These are phyloP conservation scores for Endocarpon pusillum DNA, from an alignment of 495 filamentous ascomycete species.

Conservation along the genomic window DNA sequence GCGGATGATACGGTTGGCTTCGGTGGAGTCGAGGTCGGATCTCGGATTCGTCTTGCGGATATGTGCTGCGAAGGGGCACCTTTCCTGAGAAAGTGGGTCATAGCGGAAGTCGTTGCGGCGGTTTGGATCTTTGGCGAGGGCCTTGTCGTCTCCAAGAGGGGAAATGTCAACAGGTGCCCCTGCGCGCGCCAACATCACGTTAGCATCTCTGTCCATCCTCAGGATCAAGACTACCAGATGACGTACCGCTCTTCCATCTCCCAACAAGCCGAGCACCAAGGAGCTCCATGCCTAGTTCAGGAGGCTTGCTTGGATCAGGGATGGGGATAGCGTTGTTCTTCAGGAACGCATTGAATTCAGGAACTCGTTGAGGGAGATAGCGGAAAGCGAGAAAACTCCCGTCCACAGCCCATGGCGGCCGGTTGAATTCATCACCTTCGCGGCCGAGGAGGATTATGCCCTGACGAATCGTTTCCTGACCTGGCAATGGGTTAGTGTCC, in stretches of 20 bases:
- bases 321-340: conserved; percentile 10
- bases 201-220: background rate
- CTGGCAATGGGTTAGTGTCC: conserved; percentile 8
- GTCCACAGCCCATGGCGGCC: conserved; percentile 21
- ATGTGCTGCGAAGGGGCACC: conserved; percentile 26
- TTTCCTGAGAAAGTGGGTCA: conserved; percentile 9
- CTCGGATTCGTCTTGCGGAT: conserved; percentile 26
- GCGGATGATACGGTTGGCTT: conserved; percentile 18
- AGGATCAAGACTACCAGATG: background rate
- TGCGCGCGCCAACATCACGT: conserved; percentile 3
- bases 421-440: conserved; percentile 10
- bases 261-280: conserved; percentile 24
- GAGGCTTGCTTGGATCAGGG: conserved; percentile 3
- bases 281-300: conserved; percentile 13
- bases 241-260: conserved; percentile 25
- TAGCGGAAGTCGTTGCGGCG: conserved; percentile 17
- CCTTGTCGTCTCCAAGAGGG: conserved; percentile 15
- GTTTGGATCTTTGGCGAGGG: conserved; percentile 11
- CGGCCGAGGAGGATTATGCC: conserved; percentile 18
- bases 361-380: conserved; percentile 21
- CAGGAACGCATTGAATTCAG: conserved; percentile 16
- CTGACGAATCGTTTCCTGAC: conserved; percentile 10
- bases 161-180: conserved; percentile 19
- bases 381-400: conserved; percentile 23
- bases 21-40: conserved; percentile 12